phyloP scores from a whole-genome alignment of 805 yeast species.

The Saccharomycopsis babjevae region DNA sequence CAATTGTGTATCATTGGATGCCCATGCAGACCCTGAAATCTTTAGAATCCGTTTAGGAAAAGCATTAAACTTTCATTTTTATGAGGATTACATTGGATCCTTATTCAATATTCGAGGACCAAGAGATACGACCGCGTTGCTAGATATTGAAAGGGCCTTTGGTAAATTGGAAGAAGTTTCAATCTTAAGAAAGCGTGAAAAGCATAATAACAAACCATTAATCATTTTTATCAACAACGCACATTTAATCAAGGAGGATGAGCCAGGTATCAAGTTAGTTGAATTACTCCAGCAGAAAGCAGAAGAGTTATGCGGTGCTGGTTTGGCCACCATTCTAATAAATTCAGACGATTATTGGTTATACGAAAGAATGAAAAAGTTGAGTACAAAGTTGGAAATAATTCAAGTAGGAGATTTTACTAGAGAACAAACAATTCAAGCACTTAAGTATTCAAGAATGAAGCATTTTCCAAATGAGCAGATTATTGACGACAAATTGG shows the following conservation, averaged over 20 bases:
- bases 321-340: constrained; percentile 55
- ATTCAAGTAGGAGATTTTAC: constrained; percentile 57
- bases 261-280: constrained; percentile 58
- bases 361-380: constrained; percentile 59
- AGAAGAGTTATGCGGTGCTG: constrained; percentile 64
- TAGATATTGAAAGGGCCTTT: constrained; percentile 78
- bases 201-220: constrained; percentile 41
- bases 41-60: constrained; percentile 67
- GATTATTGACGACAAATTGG: constrained; percentile 29
- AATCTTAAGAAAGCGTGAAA: constrained; percentile 32
- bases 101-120: constrained; percentile 76
- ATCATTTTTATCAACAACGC: constrained; percentile 63
- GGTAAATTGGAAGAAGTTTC: constrained; percentile 68
- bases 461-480: constrained; percentile 30
- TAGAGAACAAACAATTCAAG: constrained; percentile 43
- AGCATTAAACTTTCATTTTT: constrained; percentile 62
- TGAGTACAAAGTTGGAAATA: constrained; percentile 68
- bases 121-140: constrained; percentile 69
- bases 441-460: constrained; percentile 42
- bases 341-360: constrained; percentile 81
- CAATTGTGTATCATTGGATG: constrained; percentile 64
- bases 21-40: constrained; percentile 79
- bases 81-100: constrained; percentile 77
- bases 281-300: constrained; percentile 79
- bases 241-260: constrained; percentile 67